phyloP scores from a whole-genome alignment of 2,329 filamentous ascomycete species.

The Pseudogymnoascus sp. region DNA sequence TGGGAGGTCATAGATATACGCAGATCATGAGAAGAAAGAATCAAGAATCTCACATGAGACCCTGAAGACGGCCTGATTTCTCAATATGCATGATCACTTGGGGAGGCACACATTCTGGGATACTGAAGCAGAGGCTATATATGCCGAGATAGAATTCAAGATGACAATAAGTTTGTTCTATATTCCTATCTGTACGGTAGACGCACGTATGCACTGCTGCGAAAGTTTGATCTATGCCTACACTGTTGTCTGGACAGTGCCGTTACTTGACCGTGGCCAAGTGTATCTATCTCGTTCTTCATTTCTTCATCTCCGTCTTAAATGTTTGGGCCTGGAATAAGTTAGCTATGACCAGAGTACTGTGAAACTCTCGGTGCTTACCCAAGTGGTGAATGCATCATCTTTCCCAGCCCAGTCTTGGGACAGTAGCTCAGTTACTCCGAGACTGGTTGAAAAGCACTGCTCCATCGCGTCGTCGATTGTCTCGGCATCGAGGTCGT shows the following conservation, averaged over 20 bases:
- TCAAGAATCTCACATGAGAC: too few relatives aligned
- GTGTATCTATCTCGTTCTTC: background rate
- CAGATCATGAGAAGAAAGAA: too few relatives aligned
- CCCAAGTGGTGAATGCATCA: slow-evolving; percentile 76
- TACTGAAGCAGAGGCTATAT: background rate
- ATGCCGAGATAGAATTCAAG: background rate
- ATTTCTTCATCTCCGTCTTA: slow-evolving; percentile 43
- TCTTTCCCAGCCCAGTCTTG: slow-evolving; percentile 54
- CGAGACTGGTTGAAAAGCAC: slow-evolving; percentile 52
- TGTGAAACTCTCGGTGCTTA: slow-evolving; percentile 14
- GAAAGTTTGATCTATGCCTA: background rate
- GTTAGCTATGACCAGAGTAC: background rate
- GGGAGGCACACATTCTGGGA: background rate
- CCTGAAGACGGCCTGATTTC: background rate
- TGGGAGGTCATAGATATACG: too few relatives aligned
- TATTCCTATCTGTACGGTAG: background rate
- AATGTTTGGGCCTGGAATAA: slow-evolving; percentile 34
- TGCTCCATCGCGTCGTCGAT: slow-evolving; percentile 52
- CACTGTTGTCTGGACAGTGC: background rate
- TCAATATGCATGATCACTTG: background rate
- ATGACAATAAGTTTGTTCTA: background rate
- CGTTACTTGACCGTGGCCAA: background rate
- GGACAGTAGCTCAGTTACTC: slow-evolving; percentile 46
- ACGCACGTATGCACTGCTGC: background rate
- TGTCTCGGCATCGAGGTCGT: slow-evolving; percentile 52